These are phyloP conservation scores for Perkinsus olseni DNA, from an alignment of 169 alveolate species.

Conservation along the genomic window DNA sequence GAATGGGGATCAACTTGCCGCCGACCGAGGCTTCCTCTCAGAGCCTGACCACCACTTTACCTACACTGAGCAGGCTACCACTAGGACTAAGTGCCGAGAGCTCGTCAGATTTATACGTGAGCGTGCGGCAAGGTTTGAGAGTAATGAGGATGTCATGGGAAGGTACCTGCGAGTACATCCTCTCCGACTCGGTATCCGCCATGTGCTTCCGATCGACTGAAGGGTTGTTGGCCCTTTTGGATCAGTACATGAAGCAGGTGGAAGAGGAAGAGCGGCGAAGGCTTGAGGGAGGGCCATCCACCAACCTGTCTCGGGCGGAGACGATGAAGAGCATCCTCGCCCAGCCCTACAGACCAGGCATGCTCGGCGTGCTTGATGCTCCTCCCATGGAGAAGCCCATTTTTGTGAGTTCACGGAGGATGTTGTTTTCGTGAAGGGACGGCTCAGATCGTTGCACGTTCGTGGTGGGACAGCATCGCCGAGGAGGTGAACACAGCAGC, in stretches of 20 bases:
- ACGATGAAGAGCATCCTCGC: no score
- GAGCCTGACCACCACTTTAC: constrained; percentile 51
- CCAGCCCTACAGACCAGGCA: no score
- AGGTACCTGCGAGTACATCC: not conserved
- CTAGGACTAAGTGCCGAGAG: constrained; percentile 77
- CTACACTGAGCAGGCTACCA: constrained; percentile 82
- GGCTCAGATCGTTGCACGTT: no score
- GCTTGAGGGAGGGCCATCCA: not conserved
- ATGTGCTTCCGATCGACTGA: not conserved
- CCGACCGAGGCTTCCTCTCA: no score
- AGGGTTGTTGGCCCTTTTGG: not conserved
- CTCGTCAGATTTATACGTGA: constrained; percentile 70
- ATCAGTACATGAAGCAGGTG: not conserved
- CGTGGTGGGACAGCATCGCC: no score
- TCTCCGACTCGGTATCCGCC: not conserved
- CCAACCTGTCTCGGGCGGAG: no score
- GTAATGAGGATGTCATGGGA: no score
- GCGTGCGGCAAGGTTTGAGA: no score
- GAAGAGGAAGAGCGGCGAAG: not conserved
- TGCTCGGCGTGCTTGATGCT: no score
- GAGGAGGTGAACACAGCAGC: not conserved
- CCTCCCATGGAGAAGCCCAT: no score
- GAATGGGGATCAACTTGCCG: constrained; percentile 52
- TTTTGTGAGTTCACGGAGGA: no score
- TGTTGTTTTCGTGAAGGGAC: no score